These are phyloP conservation scores for Rhododendron williamsianum DNA, from an alignment of 148 eudicot species.

Conservation along the genomic window DNA sequence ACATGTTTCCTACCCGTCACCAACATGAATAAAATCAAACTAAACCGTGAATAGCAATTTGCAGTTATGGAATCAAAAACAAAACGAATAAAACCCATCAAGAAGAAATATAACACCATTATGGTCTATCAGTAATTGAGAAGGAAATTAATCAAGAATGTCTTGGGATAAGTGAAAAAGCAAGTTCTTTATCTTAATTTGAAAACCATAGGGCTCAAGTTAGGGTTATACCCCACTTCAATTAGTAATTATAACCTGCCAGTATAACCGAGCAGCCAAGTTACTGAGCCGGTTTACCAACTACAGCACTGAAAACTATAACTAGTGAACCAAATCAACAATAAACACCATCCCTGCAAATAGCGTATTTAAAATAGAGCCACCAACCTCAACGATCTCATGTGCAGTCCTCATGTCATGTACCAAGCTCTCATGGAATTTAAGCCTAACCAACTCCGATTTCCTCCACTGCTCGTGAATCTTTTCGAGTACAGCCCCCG, in stretches of 20 bases:
- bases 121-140: neutral
- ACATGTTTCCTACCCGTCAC: neutral
- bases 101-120: neutral
- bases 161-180: neutral
- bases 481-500: constrained; percentile 70
- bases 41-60: neutral
- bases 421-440: constrained; percentile 83
- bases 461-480: constrained; percentile 91
- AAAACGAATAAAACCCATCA: neutral
- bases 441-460: constrained; percentile 80
- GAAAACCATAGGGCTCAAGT: neutral
- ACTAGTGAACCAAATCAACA: neutral
- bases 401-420: constrained; percentile 97
- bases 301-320: neutral
- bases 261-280: neutral
- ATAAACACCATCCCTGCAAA: neutral
- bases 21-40: neutral
- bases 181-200: neutral
- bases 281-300: neutral
- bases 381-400: constrained; percentile 84
- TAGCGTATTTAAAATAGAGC: neutral
- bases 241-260: neutral
- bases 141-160: neutral
- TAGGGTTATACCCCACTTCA: neutral
- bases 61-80: neutral